These are phyloP conservation scores for Kokia cookei DNA, from an alignment of 441 rosid species.

Conservation along the genomic window DNA sequence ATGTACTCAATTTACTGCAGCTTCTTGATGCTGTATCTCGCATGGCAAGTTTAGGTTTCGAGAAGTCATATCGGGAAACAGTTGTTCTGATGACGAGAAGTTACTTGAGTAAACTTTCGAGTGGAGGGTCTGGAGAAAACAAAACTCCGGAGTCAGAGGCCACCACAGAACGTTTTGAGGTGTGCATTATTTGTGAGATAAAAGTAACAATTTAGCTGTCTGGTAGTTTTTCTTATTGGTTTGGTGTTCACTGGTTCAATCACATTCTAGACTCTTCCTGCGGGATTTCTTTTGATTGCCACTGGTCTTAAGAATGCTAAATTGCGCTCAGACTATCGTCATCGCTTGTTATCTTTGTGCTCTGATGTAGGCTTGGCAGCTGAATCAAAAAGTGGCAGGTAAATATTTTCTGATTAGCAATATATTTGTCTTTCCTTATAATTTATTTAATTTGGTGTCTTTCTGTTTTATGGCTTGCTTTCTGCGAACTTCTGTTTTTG, in stretches of 20 bases:
- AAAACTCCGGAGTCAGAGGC: constrained; percentile 82
- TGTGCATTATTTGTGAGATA: constrained; percentile 22
- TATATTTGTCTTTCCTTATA: background rate
- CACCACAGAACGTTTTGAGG: constrained; percentile 92
- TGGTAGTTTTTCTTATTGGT: constrained; percentile 20
- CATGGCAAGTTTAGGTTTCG: constrained; percentile 95
- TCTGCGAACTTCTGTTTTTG: constrained; percentile 2
- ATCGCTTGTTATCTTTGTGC: constrained; percentile 92
- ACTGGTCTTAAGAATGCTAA: constrained; percentile 65
- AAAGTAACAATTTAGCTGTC: constrained; percentile 8
- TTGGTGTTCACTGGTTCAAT: constrained; percentile 50
- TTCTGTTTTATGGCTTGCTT: constrained; percentile 6
- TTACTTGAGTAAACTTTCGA: constrained; percentile 76
- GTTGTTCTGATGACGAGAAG: constrained; percentile 96
- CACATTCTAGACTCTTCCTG: constrained; percentile 95
- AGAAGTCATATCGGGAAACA: constrained; percentile 98
- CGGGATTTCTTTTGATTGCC: constrained; percentile 91
- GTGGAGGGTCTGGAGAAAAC: constrained; percentile 82
- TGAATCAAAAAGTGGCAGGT: constrained; percentile 97
- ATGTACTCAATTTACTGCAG: constrained; percentile 38
- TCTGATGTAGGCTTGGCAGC: constrained; percentile 98
- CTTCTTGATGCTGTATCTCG: constrained; percentile 98
- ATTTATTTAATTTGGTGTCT: constrained; percentile 1
- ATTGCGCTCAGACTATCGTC: constrained; percentile 89
- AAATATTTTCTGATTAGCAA: background rate